Evolutionary conservation across 345 rosid species (phyloP).

Genomic region (Turritis glabra): DNA sequence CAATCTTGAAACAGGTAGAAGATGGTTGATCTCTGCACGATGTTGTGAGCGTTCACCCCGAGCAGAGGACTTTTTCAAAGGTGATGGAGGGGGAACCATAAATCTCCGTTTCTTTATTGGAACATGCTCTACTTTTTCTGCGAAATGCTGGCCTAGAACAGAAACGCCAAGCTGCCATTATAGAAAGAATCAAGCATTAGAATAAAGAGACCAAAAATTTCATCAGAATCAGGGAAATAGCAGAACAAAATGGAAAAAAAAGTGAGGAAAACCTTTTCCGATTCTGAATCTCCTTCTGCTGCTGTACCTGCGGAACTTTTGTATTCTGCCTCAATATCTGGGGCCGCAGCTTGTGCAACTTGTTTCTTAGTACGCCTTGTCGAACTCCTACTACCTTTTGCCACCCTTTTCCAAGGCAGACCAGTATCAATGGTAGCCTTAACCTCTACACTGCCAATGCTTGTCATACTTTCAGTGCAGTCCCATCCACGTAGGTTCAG

Average conservation of each 20-base stretch:
- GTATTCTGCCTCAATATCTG: constrained; percentile 29
- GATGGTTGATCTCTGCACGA: constrained; percentile 4
- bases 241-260: too few relatives aligned
- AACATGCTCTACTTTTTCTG: constrained; percentile 47
- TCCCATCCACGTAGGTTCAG: constrained; percentile 27
- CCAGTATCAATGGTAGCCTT: too few relatives aligned
- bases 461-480: constrained; percentile 43
- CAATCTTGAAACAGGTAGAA: constrained; percentile 1
- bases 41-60: constrained; percentile 29
- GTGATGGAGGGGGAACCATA: constrained; percentile 36
- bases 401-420: constrained; percentile 51
- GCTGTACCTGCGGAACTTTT: constrained; percentile 25
- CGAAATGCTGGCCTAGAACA: constrained; percentile 50
- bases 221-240: too few relatives aligned
- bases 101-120: constrained; percentile 59
- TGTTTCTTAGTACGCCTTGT: constrained; percentile 41
- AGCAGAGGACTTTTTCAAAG: constrained; percentile 26
- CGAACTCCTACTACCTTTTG: constrained; percentile 39
- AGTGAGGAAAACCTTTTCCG: constrained; percentile 49
- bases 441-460: constrained; percentile 46
- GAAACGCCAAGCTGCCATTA: constrained; percentile 56
- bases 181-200: background rate
- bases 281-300: constrained; percentile 42
- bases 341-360: constrained; percentile 26
- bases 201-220: background rate